Conservation (phyloP, 2,329 filamentous ascomycete species). For the Diplodia sapinea region DNA sequence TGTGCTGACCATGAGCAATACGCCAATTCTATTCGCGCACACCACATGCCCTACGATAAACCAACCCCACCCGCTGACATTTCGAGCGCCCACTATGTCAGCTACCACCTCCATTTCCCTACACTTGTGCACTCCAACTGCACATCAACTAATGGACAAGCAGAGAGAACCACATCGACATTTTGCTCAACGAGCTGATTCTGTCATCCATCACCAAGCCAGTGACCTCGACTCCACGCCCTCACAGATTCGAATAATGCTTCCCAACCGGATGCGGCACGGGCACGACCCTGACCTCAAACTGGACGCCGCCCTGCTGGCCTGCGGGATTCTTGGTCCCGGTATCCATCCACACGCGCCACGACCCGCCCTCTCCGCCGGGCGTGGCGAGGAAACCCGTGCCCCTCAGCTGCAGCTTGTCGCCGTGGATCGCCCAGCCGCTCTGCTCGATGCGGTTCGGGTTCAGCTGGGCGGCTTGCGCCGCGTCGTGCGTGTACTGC, state of each 20-base stretch:
- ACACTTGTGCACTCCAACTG: no score
- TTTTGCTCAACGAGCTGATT: no score
- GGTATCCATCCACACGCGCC: neutral
- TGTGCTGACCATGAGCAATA: no score
- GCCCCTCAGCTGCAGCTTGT: neutral
- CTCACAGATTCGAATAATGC: constrained; percentile 37
- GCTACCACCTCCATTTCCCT: no score
- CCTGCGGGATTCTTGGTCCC: neutral
- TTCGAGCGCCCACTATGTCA: no score
- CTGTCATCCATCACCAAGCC: no score
- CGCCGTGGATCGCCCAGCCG: neutral
- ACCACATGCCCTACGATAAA: no score
- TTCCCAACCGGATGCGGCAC: neutral
- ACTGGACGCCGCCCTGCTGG: neutral
- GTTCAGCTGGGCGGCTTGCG: neutral
- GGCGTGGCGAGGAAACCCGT: neutral
- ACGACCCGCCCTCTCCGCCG: neutral
- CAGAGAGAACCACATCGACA: no score
- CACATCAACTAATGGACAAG: no score
- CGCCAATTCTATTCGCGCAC: no score
- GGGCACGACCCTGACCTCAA: neutral
- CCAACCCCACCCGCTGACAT: no score
- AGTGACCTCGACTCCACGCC: no score
- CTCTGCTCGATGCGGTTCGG: neutral
- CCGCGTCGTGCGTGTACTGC: neutral